These are phyloP conservation scores for Hymenoscyphus occultus DNA, from an alignment of 2,329 filamentous ascomycete species.

Conservation along the genomic window DNA sequence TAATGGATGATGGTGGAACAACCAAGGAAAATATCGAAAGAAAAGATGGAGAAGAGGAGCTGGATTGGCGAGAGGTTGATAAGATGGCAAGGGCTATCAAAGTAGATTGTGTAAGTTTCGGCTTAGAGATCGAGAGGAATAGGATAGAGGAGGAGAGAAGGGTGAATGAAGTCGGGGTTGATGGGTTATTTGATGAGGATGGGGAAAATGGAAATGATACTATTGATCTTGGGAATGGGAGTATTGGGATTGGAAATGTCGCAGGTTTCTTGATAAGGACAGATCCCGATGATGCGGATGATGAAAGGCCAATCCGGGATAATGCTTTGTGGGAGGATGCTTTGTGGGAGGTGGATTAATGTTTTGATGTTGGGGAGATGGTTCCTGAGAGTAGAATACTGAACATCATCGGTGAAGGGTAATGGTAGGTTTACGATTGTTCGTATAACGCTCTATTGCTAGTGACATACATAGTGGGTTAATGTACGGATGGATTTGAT, in stretches of 20 bases:
- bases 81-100: neutral
- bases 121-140: neutral
- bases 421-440: neutral
- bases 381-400: neutral
- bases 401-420: neutral
- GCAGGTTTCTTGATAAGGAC: neutral
- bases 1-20: neutral
- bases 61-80: neutral
- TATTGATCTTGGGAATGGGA: neutral
- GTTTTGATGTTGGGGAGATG: neutral
- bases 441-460: neutral
- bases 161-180: neutral
- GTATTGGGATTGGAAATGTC: neutral
- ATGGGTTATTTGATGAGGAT: neutral
- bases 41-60: neutral
- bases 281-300: neutral
- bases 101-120: constrained; percentile 1
- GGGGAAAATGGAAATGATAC: neutral
- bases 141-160: neutral
- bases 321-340: neutral
- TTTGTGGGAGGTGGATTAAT: neutral
- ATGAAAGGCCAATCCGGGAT: neutral
- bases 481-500: neutral
- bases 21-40: neutral
- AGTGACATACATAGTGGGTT: neutral